Percentiles rank a stretch among this genome's conserved stretches.
These are phyloP conservation scores for Nasturtium officinale DNA, from an alignment of 345 rosid species.

Conservation along the genomic window DNA sequence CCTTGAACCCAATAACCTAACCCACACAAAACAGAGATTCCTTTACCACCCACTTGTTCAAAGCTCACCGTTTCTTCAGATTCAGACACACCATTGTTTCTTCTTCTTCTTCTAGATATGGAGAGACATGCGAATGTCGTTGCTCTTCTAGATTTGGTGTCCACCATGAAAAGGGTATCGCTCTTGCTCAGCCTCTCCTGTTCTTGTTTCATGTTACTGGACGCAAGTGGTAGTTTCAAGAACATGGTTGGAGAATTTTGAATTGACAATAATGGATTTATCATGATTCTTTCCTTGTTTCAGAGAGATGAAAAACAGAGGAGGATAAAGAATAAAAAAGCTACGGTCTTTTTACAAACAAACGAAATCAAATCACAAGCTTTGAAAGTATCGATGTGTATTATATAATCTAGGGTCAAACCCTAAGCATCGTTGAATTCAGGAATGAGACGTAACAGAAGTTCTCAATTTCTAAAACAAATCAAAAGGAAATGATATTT, in stretches of 20 bases:
- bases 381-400: slow-evolving; percentile 26
- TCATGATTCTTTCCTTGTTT: slow-evolving; percentile 23
- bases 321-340: slow-evolving; percentile 10
- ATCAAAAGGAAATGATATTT: slow-evolving; percentile 3
- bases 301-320: slow-evolving; percentile 25
- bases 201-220: slow-evolving; percentile 26
- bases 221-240: slow-evolving; percentile 12
- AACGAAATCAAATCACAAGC: slow-evolving; percentile 22
- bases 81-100: slow-evolving; percentile 39
- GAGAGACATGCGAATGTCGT: slow-evolving; percentile 47
- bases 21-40: slow-evolving; percentile 71
- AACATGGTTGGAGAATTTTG: slow-evolving; percentile 33
- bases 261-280: slow-evolving; percentile 32
- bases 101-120: slow-evolving; percentile 25
- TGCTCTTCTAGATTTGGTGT: slow-evolving; percentile 34
- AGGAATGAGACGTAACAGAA: slow-evolving; percentile 15
- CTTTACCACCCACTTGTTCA: slow-evolving; percentile 50
- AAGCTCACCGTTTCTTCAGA: slow-evolving; percentile 33
- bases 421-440: slow-evolving; percentile 37
- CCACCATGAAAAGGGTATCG: slow-evolving; percentile 32
- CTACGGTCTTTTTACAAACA: background rate
- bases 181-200: slow-evolving; percentile 7
- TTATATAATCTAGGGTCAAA: slow-evolving; percentile 32
- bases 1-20: slow-evolving; percentile 93
- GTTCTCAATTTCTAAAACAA: slow-evolving; percentile 14